Conservation (phyloP, 1,284 basidiomycete species). For the Ganoderma lingzhi region DNA sequence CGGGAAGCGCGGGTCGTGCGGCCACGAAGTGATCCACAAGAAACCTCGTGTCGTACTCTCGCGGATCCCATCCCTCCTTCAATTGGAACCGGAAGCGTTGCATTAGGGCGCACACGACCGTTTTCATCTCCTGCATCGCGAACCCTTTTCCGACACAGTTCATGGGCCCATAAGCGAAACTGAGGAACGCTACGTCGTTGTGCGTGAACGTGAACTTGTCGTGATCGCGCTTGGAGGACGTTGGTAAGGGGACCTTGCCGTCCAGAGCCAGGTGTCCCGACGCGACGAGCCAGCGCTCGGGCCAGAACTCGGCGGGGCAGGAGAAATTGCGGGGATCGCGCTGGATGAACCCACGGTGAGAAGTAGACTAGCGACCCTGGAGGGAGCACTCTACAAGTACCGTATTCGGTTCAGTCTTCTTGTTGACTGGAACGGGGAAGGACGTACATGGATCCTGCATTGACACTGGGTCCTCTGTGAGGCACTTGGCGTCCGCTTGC, state of each 20-base stretch:
- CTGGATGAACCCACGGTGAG: constrained; percentile 39
- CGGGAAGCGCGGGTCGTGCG: constrained; percentile 3
- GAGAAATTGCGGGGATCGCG: constrained; percentile 44
- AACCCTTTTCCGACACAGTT: constrained; percentile 45
- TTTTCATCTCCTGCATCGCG: constrained; percentile 38
- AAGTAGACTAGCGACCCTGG: constrained; percentile 39
- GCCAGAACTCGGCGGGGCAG: constrained; percentile 39
- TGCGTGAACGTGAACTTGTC: constrained; percentile 26
- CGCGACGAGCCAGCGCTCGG: constrained; percentile 42
- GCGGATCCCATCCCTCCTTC: constrained; percentile 25
- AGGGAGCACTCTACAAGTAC: constrained; percentile 33
- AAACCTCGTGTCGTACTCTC: neutral
- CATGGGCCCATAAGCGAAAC: constrained; percentile 41
- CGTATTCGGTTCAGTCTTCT: neutral
- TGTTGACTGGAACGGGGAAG: neutral
- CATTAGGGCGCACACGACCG: constrained; percentile 37
- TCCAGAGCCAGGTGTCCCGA: constrained; percentile 5
- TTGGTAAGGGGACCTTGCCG: neutral
- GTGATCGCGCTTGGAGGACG: neutral
- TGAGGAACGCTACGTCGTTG: constrained; percentile 39
- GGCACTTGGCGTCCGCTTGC: constrained; percentile 55
- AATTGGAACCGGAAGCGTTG: constrained; percentile 38
- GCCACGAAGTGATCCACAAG: constrained; percentile 1
- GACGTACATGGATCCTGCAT: constrained; percentile 40
- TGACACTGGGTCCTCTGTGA: constrained; percentile 30